Percentiles rank a stretch among this genome's conserved stretches.
Conservation (phyloP, 805 yeast species). For the Lipomyces sp. region DNA sequence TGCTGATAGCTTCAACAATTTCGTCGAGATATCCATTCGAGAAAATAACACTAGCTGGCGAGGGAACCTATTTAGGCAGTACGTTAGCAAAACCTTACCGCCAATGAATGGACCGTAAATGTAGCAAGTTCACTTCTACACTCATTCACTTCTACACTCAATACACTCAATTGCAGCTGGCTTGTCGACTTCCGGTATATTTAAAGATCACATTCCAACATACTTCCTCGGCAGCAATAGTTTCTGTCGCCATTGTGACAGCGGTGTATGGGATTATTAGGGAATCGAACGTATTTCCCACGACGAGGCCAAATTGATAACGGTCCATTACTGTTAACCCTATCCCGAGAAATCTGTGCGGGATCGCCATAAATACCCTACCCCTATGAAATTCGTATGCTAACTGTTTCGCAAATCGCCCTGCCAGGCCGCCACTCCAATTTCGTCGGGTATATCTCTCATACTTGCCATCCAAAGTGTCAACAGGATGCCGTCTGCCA, state of each 20-base stretch:
- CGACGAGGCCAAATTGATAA: constrained; percentile 5
- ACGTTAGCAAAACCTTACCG: background rate
- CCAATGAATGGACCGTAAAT: background rate
- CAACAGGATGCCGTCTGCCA: constrained; percentile 41
- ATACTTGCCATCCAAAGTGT: background rate
- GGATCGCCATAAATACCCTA: background rate
- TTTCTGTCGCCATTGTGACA: constrained; percentile 25
- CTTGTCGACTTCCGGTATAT: background rate
- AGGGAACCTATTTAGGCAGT: constrained; percentile 29
- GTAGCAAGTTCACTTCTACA: background rate
- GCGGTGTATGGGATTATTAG: background rate
- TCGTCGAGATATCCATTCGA: constrained; percentile 73
- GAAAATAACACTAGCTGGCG: constrained; percentile 48
- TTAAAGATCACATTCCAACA: background rate
- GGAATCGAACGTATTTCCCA: background rate
- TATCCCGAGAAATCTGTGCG: background rate
- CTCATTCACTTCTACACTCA: background rate
- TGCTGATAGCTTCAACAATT: constrained; percentile 56
- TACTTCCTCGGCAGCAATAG: constrained; percentile 18
- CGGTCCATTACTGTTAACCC: constrained; percentile 14
- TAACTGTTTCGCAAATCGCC: too few relatives aligned
- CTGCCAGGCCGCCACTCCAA: too few relatives aligned
- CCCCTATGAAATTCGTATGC: background rate
- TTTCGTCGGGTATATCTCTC: background rate
- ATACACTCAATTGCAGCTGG: background rate